Percentiles rank a stretch among this genome's conserved stretches.
These are phyloP conservation scores for Parsonsia alboflavescens DNA, from an alignment of 257 asterid genomes.

Conservation along the genomic window DNA sequence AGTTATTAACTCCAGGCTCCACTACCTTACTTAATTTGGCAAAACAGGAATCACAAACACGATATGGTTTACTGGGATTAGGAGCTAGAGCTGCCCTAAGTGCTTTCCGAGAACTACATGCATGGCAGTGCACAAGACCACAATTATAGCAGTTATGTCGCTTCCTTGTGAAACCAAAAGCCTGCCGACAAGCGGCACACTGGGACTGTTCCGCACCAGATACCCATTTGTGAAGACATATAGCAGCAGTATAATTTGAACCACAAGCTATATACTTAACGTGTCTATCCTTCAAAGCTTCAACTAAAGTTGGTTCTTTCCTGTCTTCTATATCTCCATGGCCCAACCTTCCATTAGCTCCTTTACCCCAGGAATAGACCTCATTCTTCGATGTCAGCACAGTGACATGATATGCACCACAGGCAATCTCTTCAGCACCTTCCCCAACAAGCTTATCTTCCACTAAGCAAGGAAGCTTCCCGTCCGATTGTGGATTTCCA, in stretches of 20 bases:
- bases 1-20: constrained; percentile 52
- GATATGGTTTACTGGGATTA: constrained; percentile 81
- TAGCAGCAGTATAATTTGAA: constrained; percentile 78
- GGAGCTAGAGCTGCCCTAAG: constrained; percentile 84
- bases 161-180: constrained; percentile 92
- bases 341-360: constrained; percentile 94
- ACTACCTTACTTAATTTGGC: constrained; percentile 72
- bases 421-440: constrained; percentile 64
- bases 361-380: constrained; percentile 94
- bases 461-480: constrained; percentile 68
- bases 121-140: constrained; percentile 93
- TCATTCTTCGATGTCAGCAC: constrained; percentile 76
- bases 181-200: constrained; percentile 87
- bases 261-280: constrained; percentile 89
- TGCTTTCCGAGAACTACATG: constrained; percentile 87
- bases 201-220: constrained; percentile 93
- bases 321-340: constrained; percentile 91
- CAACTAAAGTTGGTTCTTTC: constrained; percentile 67
- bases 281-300: constrained; percentile 75
- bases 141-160: constrained; percentile 92
- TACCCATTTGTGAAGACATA: constrained; percentile 88
- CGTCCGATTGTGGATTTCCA: constrained; percentile 76
- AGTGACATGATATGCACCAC: constrained; percentile 83
- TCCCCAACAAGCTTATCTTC: constrained; percentile 70
- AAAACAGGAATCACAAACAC: constrained; percentile 93